phyloP scores from a whole-genome alignment of 176 grass and related monocot genomes.

The Luzula sylvatica region DNA sequence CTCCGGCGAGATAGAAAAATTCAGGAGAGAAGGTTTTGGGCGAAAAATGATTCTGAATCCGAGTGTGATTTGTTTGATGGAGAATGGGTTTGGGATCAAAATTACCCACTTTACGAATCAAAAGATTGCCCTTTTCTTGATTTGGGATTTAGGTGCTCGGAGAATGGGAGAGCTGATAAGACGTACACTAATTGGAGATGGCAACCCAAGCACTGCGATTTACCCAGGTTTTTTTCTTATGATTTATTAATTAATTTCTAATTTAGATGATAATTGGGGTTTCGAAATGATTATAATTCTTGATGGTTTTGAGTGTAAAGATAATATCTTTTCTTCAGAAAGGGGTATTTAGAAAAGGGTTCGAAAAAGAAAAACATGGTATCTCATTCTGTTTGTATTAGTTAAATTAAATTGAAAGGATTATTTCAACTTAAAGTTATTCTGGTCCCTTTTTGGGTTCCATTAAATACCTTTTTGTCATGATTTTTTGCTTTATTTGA shows the following conservation, averaged over 20 bases:
- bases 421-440: neutral
- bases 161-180: slow-evolving; percentile 61
- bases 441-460: neutral
- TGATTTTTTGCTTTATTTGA: too few relatives aligned
- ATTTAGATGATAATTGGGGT: neutral
- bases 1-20: slow-evolving; percentile 1
- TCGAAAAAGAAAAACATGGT: neutral
- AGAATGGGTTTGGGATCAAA: slow-evolving; percentile 65
- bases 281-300: neutral
- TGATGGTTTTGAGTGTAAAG: neutral
- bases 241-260: neutral
- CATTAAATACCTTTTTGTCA: too few relatives aligned
- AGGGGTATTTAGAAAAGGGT: neutral
- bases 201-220: slow-evolving; percentile 62
- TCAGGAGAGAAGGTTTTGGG: neutral
- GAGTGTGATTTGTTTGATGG: slow-evolving; percentile 89
- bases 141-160: slow-evolving; percentile 63
- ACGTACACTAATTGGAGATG: slow-evolving; percentile 82
- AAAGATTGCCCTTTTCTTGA: slow-evolving; percentile 71
- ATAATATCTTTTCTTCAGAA: neutral
- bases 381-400: slow-evolving; percentile 6
- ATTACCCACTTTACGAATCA: slow-evolving; percentile 73
- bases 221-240: slow-evolving; percentile 40
- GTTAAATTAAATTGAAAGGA: slow-evolving; percentile 3
- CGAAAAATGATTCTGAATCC: neutral